Evolutionary conservation across 257 asterid genomes (phyloP).

Genomic region (Nyctanthes arbortristis): DNA sequence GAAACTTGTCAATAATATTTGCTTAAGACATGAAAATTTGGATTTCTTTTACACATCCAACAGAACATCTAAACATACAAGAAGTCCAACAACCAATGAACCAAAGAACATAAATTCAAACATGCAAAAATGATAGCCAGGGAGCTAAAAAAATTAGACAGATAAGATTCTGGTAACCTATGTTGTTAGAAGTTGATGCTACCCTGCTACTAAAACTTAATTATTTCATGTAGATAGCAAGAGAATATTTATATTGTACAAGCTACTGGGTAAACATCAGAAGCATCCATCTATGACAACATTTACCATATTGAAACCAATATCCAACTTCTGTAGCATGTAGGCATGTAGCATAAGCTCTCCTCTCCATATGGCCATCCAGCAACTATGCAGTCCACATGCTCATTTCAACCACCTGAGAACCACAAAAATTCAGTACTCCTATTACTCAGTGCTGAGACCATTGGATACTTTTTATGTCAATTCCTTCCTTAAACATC

Average conservation of each 20-base stretch:
- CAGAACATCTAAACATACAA: not conserved
- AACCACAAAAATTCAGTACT: not conserved
- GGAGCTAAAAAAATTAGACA: not conserved
- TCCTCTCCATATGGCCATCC: constrained; percentile 5
- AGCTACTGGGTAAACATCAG: constrained; percentile 17
- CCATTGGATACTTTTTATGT: constrained; percentile 89
- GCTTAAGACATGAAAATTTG: not conserved
- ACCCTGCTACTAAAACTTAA: not conserved
- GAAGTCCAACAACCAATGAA: constrained; percentile 5
- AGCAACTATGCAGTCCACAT: constrained; percentile 12
- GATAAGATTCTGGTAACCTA: not conserved
- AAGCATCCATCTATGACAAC: constrained; percentile 17
- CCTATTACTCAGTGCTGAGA: constrained; percentile 60
- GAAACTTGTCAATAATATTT: not conserved
- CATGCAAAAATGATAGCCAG: not conserved
- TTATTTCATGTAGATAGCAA: not conserved
- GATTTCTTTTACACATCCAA: not conserved
- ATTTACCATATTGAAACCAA: constrained; percentile 13
- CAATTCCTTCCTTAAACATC: constrained; percentile 91
- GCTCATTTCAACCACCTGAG: constrained; percentile 9
- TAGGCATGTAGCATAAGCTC: constrained; percentile 18
- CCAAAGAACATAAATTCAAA: not conserved
- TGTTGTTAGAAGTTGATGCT: not conserved
- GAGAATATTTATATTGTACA: constrained; percentile 1
- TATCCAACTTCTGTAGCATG: constrained; percentile 14